Percentiles rank a stretch among this genome's conserved stretches.
phyloP scores from a whole-genome alignment of 345 rosid genomes.

The Pugionium dolabratum region DNA sequence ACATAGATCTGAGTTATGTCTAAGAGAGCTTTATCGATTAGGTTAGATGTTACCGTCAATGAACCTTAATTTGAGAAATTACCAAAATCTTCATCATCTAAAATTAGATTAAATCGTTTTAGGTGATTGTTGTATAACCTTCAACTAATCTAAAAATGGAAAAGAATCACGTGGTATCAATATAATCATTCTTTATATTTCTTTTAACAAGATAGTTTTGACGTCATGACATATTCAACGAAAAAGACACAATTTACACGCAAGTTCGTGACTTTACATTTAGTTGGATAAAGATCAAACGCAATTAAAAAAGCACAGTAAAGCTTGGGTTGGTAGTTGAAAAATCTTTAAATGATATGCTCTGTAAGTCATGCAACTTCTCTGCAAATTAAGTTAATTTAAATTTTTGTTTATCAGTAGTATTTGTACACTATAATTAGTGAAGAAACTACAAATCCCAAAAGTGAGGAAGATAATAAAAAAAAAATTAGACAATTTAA shows the following conservation, averaged over 20 bases:
- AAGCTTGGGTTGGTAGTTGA: slow-evolving; percentile 32
- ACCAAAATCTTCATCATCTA: too few relatives aligned
- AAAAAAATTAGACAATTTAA: not conserved
- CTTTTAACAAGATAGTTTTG: not conserved
- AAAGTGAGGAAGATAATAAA: slow-evolving; percentile 6
- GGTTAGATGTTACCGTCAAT: slow-evolving; percentile 8
- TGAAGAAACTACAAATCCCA: not conserved
- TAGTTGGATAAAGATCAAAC: slow-evolving; percentile 28
- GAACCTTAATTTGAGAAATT: slow-evolving; percentile 4
- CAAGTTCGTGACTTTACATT: slow-evolving; percentile 33
- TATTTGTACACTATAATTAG: slow-evolving; percentile 10
- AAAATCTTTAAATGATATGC: slow-evolving; percentile 23
- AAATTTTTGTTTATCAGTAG: too few relatives aligned
- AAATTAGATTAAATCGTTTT: too few relatives aligned
- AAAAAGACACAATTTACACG: slow-evolving; percentile 32
- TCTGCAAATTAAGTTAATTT: not conserved
- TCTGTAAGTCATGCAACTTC: not conserved
- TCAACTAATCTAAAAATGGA: slow-evolving; percentile 20
- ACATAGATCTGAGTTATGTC: not conserved
- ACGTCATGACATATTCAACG: slow-evolving; percentile 20
- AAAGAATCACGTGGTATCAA: not conserved
- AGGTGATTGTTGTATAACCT: slow-evolving; percentile 5
- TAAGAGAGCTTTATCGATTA: slow-evolving; percentile 15
- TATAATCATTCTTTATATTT: not conserved
- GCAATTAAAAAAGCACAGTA: slow-evolving; percentile 16